A percentile compares a stretch with the other conserved stretches of the same genome.
Conservation (phyloP, 2,329 filamentous ascomycete species). For the Basipetospora chlamydospora region DNA sequence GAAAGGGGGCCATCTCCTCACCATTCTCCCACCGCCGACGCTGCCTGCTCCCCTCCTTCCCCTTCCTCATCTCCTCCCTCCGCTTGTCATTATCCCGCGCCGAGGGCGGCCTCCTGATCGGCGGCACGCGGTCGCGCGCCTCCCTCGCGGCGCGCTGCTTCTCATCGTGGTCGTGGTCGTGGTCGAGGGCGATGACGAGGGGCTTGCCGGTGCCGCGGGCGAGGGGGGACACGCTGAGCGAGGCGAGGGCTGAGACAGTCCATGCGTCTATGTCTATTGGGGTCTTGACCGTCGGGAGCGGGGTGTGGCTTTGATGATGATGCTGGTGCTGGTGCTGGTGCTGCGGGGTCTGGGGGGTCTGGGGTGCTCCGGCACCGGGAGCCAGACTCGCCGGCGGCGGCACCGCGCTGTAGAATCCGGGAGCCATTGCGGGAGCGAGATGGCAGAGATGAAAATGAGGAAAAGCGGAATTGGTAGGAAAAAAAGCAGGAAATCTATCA, state of each 20-base stretch:
- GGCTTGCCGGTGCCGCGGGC: slow-evolving; percentile 47
- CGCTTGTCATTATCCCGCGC: slow-evolving; percentile 39
- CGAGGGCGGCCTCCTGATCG: slow-evolving; percentile 30
- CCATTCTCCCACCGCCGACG: slow-evolving; percentile 92
- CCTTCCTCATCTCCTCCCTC: slow-evolving; percentile 68
- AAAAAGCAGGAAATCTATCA: not conserved
- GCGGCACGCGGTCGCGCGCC: slow-evolving; percentile 8
- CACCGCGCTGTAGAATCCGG: slow-evolving; percentile 30
- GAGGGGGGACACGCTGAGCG: slow-evolving; percentile 37
- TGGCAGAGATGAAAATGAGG: not conserved
- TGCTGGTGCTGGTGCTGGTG: not conserved
- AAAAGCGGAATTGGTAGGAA: not conserved
- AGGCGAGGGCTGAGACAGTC: slow-evolving; percentile 44
- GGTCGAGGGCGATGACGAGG: slow-evolving; percentile 66
- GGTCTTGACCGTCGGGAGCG: slow-evolving; percentile 7
- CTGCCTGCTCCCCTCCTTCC: slow-evolving; percentile 78
- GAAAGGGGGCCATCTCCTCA: slow-evolving; percentile 20
- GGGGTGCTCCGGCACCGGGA: slow-evolving; percentile 9
- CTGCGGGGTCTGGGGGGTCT: slow-evolving; percentile 6
- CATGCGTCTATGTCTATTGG: slow-evolving; percentile 50
- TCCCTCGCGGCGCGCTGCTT: not conserved
- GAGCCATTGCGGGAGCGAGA: not conserved
- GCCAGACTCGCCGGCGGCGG: slow-evolving; percentile 30
- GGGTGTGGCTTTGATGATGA: slow-evolving; percentile 8
- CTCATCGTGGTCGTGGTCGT: no score